Evolutionary conservation across 805 yeast species (phyloP).

Genomic region (Lipomyces japonicus): DNA sequence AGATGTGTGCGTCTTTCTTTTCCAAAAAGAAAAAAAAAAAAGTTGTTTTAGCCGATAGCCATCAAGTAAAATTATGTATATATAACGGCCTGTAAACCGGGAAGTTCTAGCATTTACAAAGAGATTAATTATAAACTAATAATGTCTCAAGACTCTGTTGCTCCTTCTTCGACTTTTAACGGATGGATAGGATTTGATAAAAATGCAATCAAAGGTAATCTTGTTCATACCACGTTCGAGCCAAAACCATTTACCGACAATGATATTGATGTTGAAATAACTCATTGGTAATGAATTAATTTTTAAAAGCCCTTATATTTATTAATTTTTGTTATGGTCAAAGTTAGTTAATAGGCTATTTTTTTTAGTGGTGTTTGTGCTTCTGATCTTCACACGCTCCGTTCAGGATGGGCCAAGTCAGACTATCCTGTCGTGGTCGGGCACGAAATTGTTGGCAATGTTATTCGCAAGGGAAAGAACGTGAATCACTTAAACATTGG

Average conservation of each 20-base stretch:
- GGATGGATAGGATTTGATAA: constrained; percentile 11
- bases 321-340: background rate
- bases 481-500: constrained; percentile 49
- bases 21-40: too few species aligned
- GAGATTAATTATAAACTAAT: too few species aligned
- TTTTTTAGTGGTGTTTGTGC: constrained; percentile 47
- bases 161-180: constrained; percentile 1
- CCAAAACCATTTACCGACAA: constrained; percentile 15
- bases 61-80: too few species aligned
- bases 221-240: constrained; percentile 2
- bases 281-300: constrained; percentile 5
- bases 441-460: constrained; percentile 43
- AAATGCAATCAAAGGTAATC: constrained; percentile 8
- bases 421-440: constrained; percentile 44
- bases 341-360: background rate
- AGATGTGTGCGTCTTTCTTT: too few species aligned
- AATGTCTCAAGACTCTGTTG: too few species aligned
- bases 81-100: too few species aligned
- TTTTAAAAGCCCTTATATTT: background rate
- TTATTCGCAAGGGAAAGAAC: constrained; percentile 49
- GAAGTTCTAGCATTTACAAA: too few species aligned
- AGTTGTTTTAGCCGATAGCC: too few species aligned
- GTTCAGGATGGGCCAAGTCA: constrained; percentile 49
- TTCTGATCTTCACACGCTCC: constrained; percentile 50
- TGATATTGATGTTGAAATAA: constrained; percentile 13